These are phyloP conservation scores for Suillus occidentalis DNA, from an alignment of 768 basidiomycete species.

Conservation along the genomic window DNA sequence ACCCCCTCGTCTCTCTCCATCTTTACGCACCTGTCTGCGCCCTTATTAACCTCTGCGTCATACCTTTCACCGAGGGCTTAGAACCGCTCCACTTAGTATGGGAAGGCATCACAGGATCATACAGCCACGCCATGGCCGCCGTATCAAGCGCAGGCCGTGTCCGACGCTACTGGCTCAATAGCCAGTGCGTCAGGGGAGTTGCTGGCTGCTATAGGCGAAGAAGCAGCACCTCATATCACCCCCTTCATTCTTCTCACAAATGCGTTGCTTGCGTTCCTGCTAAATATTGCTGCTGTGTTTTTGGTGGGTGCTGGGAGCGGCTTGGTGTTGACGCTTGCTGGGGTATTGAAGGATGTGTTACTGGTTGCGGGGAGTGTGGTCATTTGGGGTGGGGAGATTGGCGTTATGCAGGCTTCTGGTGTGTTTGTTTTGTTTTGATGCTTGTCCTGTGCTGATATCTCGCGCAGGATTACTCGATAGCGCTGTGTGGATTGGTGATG, in stretches of 20 bases:
- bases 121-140: neutral
- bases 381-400: slow-evolving; percentile 78
- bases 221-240: slow-evolving; percentile 41
- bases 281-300: slow-evolving; percentile 94
- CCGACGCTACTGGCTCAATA: neutral
- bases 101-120: slow-evolving; percentile 22
- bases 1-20: slow-evolving; percentile 91
- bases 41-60: slow-evolving; percentile 75
- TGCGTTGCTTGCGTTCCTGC: slow-evolving; percentile 81
- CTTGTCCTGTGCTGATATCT: slow-evolving; percentile 3
- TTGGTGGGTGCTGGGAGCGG: slow-evolving; percentile 87
- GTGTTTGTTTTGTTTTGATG: slow-evolving; percentile 19
- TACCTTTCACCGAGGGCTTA: slow-evolving; percentile 92
- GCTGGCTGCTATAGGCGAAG: neutral
- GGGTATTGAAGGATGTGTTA: slow-evolving; percentile 96
- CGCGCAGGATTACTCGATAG: slow-evolving; percentile 82
- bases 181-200: neutral
- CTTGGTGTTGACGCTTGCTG: slow-evolving; percentile 87
- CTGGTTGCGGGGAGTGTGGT: slow-evolving; percentile 90
- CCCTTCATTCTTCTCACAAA: slow-evolving; percentile 77
- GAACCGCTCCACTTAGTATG: slow-evolving; percentile 61
- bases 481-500: slow-evolving; percentile 78
- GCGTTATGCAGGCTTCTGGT: slow-evolving; percentile 84
- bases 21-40: slow-evolving; percentile 98
- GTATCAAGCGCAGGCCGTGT: neutral